phyloP scores from a whole-genome alignment of 176 grass and related monocot species.

The Eleusine coracana region DNA sequence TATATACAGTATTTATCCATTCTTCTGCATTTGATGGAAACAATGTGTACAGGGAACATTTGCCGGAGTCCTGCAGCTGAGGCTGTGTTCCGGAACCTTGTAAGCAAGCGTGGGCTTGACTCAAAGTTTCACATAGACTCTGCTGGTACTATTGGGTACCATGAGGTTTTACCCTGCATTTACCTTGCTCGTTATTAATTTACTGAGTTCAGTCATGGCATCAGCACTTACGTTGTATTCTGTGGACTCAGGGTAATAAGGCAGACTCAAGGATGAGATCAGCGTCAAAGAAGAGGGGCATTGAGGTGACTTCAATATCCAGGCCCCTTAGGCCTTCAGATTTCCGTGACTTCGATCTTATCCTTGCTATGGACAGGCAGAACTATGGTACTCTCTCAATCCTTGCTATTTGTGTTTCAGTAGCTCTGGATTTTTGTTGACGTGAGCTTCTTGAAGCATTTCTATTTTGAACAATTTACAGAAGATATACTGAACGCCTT shows the following conservation, averaged over 20 bases:
- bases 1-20: conserved; percentile 14
- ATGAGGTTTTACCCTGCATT: conserved; percentile 62
- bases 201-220: not conserved
- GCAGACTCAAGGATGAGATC: conserved; percentile 92
- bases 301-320: conserved; percentile 93
- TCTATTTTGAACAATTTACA: conserved; percentile 43
- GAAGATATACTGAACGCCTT: conserved; percentile 89
- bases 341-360: conserved; percentile 88
- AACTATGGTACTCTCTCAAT: conserved; percentile 65
- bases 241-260: conserved; percentile 53
- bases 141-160: conserved; percentile 89
- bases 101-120: conserved; percentile 67
- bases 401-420: conserved; percentile 11
- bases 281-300: conserved; percentile 75
- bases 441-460: conserved; percentile 18
- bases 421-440: not conserved
- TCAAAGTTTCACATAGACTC: conserved; percentile 84
- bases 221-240: conserved; percentile 1
- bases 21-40: conserved; percentile 20
- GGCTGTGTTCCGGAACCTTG: conserved; percentile 78
- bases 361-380: conserved; percentile 97
- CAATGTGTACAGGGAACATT: conserved; percentile 69
- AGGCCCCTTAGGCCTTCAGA: conserved; percentile 81
- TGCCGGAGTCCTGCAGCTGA: conserved; percentile 93
- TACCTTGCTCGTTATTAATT: not conserved